Conservation (phyloP, 371 early-diverging fungal genomes). For the Haplosporangium sp. region DNA sequence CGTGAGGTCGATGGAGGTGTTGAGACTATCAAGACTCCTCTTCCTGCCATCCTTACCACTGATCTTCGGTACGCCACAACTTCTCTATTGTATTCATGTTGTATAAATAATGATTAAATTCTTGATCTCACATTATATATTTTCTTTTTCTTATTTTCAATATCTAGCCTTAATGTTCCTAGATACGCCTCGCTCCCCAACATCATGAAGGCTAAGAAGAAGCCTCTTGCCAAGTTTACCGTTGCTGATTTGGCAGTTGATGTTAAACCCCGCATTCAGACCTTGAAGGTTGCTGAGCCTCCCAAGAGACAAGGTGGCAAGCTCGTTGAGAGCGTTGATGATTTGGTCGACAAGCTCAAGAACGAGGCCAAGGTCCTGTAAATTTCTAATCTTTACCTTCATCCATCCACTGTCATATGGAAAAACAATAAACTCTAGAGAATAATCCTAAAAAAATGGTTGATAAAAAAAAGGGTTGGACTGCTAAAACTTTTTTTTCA, state of each 20-base stretch:
- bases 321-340: conserved; percentile 95
- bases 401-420: neutral
- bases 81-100: neutral
- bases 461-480: neutral
- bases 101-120: neutral
- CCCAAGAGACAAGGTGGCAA: conserved; percentile 94
- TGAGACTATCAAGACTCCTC: conserved; percentile 86
- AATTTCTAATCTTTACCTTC: neutral
- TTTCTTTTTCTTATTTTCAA: neutral
- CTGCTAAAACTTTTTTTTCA: neutral
- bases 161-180: conserved; percentile 89
- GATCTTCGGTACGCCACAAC: conserved; percentile 84
- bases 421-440: too few species aligned
- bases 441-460: too few species aligned
- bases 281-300: conserved; percentile 93
- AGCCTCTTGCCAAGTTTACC: conserved; percentile 87
- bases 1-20: conserved; percentile 98
- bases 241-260: conserved; percentile 90
- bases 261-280: conserved; percentile 84
- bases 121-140: too few species aligned
- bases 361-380: conserved; percentile 71
- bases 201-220: conserved; percentile 99
- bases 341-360: conserved; percentile 91
- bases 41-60: conserved; percentile 96
- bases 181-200: conserved; percentile 94